Evolutionary conservation across 306 rosid species (phyloP), one percentile per base, ranked within the genome.

Genomic region (Begonia loranthoides): DNA sequence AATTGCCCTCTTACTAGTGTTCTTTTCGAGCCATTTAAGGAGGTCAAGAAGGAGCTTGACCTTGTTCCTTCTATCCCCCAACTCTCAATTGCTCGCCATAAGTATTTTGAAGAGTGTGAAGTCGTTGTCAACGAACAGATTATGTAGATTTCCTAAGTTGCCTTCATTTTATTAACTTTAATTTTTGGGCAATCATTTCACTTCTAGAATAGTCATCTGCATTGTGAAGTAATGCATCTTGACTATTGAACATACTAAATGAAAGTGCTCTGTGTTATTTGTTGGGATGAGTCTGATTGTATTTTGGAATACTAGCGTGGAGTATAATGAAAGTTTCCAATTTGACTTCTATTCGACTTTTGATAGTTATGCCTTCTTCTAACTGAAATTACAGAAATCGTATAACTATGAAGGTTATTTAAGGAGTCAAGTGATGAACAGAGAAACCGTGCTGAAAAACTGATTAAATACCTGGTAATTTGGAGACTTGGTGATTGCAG

Each of bases 401-500:
- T 50, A 41, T 49, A 59, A 11, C 24, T 5, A n/a, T 6, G 45
- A 45, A 92, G 99, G 56, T 83, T 86, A 64, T 92, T 92, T 60
- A 83, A 79, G 75, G 86, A 86, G 70, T 92, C 96, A 1, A 92
- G 99, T 68, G 84, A 70, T 48, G 96, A 92, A 70, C 96, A 92
- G 68, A 80, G 96, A 65, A 82, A 10, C 0, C 99, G 86, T 54
- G 99, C 99, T 17, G 94, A 92, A 88, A 80, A 80, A 71, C 61
- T 92, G 54, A 86, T 92, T 88, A 75, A 83, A 69, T 92, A 92
- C 60, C 96, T 86, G 97, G 97, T 82, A 33, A 9, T 22, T 55
- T 10, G 14, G 5, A 11, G 47, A 43, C 10, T 43, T 11, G n/a
- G n/a, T n/a, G n/a, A n/a, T n/a, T n/a, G n/a, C n/a, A n/a, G n/a